A percentile compares a stretch with the other conserved stretches of the same genome.
phyloP scores from a whole-genome alignment of 139 green algal species.

The Coelastrella sp. region DNA sequence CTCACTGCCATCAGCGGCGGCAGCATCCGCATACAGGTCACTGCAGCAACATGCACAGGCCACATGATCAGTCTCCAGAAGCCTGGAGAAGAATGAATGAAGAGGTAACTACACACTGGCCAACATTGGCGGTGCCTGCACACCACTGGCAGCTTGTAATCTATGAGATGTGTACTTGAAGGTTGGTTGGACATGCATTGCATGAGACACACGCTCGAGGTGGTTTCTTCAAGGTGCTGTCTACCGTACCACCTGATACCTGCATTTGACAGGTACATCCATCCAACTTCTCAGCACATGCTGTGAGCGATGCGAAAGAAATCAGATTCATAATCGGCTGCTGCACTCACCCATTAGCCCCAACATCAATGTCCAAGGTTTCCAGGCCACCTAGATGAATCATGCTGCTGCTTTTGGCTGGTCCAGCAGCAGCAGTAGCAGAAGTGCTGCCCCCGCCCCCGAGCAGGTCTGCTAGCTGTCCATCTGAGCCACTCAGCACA shows the following conservation, averaged over 20 bases:
- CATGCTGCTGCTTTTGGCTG: slow-evolving; percentile 37
- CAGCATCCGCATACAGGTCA: slow-evolving; percentile 46
- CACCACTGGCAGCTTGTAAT: neutral
- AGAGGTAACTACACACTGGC: neutral
- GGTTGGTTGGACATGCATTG: too few species aligned
- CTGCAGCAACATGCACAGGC: neutral
- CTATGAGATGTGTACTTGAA: too few species aligned
- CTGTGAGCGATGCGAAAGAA: too few species aligned
- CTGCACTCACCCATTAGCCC: slow-evolving; percentile 27
- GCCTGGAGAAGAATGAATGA: too few species aligned
- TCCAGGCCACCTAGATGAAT: slow-evolving; percentile 34
- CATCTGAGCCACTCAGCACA: slow-evolving; percentile 29
- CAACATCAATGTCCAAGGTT: slow-evolving; percentile 20
- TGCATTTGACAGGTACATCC: too few species aligned
- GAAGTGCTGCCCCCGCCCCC: slow-evolving; percentile 5
- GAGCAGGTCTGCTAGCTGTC: slow-evolving; percentile 38
- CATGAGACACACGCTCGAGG: too few species aligned
- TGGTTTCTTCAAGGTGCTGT: too few species aligned
- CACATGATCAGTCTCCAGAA: neutral
- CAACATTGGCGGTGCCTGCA: too few species aligned
- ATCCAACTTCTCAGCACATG: neutral
- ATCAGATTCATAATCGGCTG: too few species aligned
- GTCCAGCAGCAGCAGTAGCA: neutral
- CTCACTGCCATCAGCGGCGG: slow-evolving; percentile 35
- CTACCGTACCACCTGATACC: too few species aligned